Conservation (phyloP, 306 rosid species). For the Pyrus bretschneideri region DNA sequence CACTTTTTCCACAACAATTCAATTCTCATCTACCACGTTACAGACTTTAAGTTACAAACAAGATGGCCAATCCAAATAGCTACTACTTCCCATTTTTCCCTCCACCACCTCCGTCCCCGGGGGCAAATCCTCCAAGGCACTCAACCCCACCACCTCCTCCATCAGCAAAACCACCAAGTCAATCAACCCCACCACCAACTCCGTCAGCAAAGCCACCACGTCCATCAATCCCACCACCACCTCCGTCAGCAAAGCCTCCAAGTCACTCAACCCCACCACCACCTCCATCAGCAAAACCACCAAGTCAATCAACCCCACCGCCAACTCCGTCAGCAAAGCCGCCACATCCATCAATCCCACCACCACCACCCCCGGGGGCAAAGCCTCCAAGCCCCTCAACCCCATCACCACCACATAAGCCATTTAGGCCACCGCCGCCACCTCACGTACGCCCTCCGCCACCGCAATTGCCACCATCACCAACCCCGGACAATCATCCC, state of each 20-base stretch:
- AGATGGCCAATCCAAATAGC: constrained; percentile 36
- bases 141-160: constrained; percentile 12
- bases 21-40: not conserved
- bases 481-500: constrained; percentile 41
- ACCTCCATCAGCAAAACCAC: not conserved
- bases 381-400: not conserved
- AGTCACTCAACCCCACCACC: not conserved
- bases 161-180: not conserved
- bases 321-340: not conserved
- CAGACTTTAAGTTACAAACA: not conserved
- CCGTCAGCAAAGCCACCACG: not conserved
- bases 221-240: not conserved
- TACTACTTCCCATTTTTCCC: constrained; percentile 30
- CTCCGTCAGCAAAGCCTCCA: not conserved
- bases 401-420: constrained; percentile 4
- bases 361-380: not conserved
- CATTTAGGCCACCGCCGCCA: constrained; percentile 37
- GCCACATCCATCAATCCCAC: constrained; percentile 4
- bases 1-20: constrained; percentile 11
- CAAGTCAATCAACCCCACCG: constrained; percentile 2
- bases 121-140: no score
- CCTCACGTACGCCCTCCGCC: constrained; percentile 24
- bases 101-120: not conserved
- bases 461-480: constrained; percentile 38
- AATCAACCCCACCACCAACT: not conserved